Base-by-base conservation (phyloP, 2,329 filamentous ascomycete genomes). In the Calonectria fujianensis region DNA sequence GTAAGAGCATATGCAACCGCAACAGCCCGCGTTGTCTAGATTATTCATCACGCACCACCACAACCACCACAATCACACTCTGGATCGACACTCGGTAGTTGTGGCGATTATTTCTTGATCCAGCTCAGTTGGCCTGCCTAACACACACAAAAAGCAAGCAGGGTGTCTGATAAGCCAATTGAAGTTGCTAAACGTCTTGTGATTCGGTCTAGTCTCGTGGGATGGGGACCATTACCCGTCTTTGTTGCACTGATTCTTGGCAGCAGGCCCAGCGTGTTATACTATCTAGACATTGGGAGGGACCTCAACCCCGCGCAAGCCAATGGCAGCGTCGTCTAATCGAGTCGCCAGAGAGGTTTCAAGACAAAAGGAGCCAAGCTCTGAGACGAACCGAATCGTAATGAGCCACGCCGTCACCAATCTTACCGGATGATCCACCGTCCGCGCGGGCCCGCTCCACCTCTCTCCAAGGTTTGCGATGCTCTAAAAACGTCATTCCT, bases 401-500 rank as follows among this genome's bases (percentile, higher is more conserved):
- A 63, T 63, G 37, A 65, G 57, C 66, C 59, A 66, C 67, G 54
- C 50, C 54, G 41, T 70, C 72, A 74, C 72, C 67, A 68, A 67
- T 67, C 31, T 65, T 27, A 74, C 66, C 41, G 35, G 72, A 70
- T 65, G 37, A 59, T 61, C 72, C 72, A 70, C 72, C 61, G 51
- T 45, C 37, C 66, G 51, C 48, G 24, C 51, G 31, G 35, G 67
- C 18, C 27, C 45, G 29, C 61, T 31, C 71, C 71, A 57, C 66
- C 65, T 27, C 64, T 39, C 61, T 31, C 64, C 27, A 41, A 32
- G 39, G 31, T 41, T 27, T 14, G 20, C 45, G 45, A n/a, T 45
- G 31, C 27, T 39, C 24, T 32, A 35, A 74, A 48, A 70, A 74
- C 72, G 71, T 73, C 71, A 73, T 73, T 69, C 48, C 57, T 57